These are phyloP conservation scores for Phytomonas serpens DNA, from an alignment of 208 protist genomes.

Conservation along the genomic window DNA sequence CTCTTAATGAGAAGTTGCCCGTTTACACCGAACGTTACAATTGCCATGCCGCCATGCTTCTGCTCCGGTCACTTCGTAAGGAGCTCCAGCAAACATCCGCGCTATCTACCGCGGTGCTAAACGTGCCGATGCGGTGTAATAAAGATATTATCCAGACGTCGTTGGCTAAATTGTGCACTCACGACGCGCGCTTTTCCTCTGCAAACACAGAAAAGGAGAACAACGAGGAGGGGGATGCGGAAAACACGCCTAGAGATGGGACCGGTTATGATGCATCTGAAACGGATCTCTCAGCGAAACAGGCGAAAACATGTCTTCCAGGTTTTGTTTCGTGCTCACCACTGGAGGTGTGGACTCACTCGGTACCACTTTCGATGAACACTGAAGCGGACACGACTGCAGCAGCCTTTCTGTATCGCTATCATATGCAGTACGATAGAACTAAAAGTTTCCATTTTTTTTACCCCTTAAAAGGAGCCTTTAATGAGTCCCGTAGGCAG, in stretches of 20 bases:
- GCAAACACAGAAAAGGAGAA: constrained; percentile 15
- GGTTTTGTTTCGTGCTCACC: constrained; percentile 46
- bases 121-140: constrained; percentile 52
- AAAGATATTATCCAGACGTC: constrained; percentile 33
- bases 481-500: neutral
- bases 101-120: constrained; percentile 35
- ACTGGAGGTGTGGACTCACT: constrained; percentile 78
- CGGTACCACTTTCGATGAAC: constrained; percentile 26
- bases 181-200: constrained; percentile 12
- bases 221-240: constrained; percentile 14
- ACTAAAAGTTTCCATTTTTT: neutral
- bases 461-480: neutral
- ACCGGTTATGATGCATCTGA: constrained; percentile 10
- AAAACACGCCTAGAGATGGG: constrained; percentile 7
- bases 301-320: constrained; percentile 17
- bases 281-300: neutral
- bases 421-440: constrained; percentile 26
- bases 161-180: constrained; percentile 28
- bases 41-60: constrained; percentile 23
- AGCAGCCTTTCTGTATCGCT: constrained; percentile 39
- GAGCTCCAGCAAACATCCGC: constrained; percentile 35
- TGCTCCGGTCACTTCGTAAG: constrained; percentile 36
- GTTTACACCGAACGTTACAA: constrained; percentile 28
- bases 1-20: constrained; percentile 41
- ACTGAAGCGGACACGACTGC: constrained; percentile 46